These are phyloP conservation scores for Paxillus rubicundulus DNA, from an alignment of 768 basidiomycete species.

Conservation along the genomic window DNA sequence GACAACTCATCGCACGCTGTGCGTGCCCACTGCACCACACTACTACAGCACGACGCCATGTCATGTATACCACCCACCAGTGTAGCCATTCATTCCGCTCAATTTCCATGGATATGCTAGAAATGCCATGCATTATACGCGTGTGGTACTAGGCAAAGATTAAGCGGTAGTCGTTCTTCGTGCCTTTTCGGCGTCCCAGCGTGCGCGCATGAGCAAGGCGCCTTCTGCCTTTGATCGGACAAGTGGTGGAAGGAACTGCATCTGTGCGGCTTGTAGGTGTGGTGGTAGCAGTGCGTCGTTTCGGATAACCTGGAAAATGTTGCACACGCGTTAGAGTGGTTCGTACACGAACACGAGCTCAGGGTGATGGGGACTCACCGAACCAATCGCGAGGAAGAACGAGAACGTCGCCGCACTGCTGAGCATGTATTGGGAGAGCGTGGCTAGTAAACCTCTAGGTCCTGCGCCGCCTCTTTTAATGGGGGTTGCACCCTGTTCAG, in stretches of 20 bases:
- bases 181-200: constrained; percentile 67
- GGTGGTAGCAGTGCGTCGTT: constrained; percentile 65
- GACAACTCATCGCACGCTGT: constrained; percentile 18
- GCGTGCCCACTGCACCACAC: constrained; percentile 15
- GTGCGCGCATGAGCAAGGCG: constrained; percentile 62
- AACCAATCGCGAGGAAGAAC: constrained; percentile 95
- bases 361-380: constrained; percentile 47
- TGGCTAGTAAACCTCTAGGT: constrained; percentile 84
- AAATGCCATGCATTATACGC: constrained; percentile 8
- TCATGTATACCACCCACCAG: constrained; percentile 18
- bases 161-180: constrained; percentile 21
- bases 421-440: constrained; percentile 97
- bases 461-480: constrained; percentile 77
- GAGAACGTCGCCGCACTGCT: constrained; percentile 96
- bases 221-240: constrained; percentile 69
- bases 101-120: constrained; percentile 9
- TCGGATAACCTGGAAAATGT: constrained; percentile 71
- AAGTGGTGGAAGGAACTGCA: constrained; percentile 54
- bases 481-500: constrained; percentile 5
- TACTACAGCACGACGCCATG: constrained; percentile 7
- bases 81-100: constrained; percentile 8
- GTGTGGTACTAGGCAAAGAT: constrained; percentile 10
- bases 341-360: constrained; percentile 5
- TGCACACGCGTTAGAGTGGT: background rate
- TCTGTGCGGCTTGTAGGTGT: constrained; percentile 60